Base-by-base conservation (phyloP, 495 filamentous ascomycete species). In the Ramalina intermedia region DNA sequence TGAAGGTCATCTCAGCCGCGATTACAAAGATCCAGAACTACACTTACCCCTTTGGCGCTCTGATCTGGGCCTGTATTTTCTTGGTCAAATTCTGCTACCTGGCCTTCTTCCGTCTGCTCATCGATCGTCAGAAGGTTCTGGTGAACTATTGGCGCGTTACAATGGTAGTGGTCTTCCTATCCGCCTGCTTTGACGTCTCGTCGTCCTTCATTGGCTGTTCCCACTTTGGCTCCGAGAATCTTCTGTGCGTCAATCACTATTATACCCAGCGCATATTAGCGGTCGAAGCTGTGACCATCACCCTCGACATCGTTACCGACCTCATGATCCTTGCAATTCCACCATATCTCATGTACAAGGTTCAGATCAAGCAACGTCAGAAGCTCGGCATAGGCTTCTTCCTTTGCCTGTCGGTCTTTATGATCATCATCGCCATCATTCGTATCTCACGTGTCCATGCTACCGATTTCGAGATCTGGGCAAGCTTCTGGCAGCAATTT, bases 51-150 rank as follows among this genome's bases (percentile, higher is more conserved):
- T 53, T 53, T 26, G 50, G 44, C 6, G 21, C 39, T 14, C 45
- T 53, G 1, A 48, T 48, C 35, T 48, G 50, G 50, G 16, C 21
- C 17, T 41, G 55, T 8, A 41, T 52, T 0, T 61, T 53, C 39
- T 36, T 44, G 16, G 55, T 65, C 53, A 65, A 65, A 41, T 37
- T 62, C 29, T 58, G 49, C 42, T 63, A 63, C 37, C 43, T 65
- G 6, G 11, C 58, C 18, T 63, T 65, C 56, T 62, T 65, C 47
- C 51, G 41, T 14, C 61, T 56, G 23, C 54, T 65, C n/a, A 59
- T 58, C 6, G 47, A 55, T 16, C 48, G 54, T 3, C 40, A 62
- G 9, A 11, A 20, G 23, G 35, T 47, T 12, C 56, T 55, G 27
- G 40, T 48, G 20, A 43, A 55, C 20, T 53, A 56, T 11, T 63